A percentile compares a stretch with the other conserved stretches of the same genome.
These are phyloP conservation scores for Biscutella laevigata DNA, from an alignment of 441 rosid genomes.

Conservation along the genomic window DNA sequence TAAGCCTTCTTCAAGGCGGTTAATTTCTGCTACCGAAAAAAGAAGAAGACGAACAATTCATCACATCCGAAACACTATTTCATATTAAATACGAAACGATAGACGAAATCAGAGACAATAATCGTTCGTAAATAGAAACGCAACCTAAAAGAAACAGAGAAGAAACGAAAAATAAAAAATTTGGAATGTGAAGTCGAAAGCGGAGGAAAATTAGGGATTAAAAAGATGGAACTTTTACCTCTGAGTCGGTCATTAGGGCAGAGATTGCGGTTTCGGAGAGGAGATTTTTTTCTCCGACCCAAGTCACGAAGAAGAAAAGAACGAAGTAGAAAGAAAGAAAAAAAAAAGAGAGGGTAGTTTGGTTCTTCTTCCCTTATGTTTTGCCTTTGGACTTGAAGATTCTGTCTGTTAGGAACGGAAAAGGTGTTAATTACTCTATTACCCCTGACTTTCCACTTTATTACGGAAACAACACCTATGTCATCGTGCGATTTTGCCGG, in stretches of 20 bases:
- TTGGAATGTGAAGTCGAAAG: conserved; percentile 3
- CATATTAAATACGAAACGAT: conserved; percentile 3
- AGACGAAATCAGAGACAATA: conserved; percentile 13
- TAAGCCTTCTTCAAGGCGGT: conserved; percentile 88
- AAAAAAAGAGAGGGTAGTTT: conserved; percentile 15
- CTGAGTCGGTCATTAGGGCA: conserved; percentile 26
- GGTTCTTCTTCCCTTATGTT: conserved; percentile 1
- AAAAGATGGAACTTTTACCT: conserved; percentile 24
- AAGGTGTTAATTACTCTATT: background rate
- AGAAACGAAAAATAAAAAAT: background rate
- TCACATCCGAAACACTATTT: background rate
- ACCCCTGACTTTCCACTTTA: background rate
- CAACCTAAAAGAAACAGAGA: conserved; percentile 25
- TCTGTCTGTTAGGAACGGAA: conserved; percentile 30
- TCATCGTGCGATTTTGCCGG: background rate
- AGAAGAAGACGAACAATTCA: conserved; percentile 11
- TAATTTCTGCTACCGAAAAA: conserved; percentile 41
- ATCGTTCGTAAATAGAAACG: background rate
- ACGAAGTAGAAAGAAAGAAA: background rate
- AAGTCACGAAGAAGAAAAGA: conserved; percentile 20
- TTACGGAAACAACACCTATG: background rate
- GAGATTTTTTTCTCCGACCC: conserved; percentile 8
- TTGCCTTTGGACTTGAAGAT: conserved; percentile 15
- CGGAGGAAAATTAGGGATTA: background rate
- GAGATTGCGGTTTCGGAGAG: conserved; percentile 18